Evolutionary conservation across 2,329 filamentous ascomycete genomes (phyloP).

Genomic region (Gyromitra esculenta): DNA sequence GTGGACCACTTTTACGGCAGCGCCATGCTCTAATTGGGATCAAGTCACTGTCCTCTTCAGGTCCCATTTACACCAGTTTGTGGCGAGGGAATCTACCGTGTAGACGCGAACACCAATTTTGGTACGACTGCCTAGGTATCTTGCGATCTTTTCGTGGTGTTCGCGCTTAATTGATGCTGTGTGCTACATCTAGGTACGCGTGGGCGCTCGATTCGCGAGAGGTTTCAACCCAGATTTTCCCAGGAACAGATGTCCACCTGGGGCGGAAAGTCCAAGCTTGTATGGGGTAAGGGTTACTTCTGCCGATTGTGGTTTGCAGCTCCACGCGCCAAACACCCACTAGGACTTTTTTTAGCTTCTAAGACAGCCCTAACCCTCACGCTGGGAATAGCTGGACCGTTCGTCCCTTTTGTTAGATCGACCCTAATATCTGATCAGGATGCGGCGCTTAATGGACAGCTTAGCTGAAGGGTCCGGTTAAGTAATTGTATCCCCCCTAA

Average conservation of each 20-base stretch:
- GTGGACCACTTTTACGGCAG: slow-evolving; percentile 7
- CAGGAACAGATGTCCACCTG: slow-evolving; percentile 21
- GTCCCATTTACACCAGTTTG: neutral
- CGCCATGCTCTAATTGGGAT: slow-evolving; percentile 1
- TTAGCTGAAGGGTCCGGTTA: neutral
- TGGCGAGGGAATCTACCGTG: neutral
- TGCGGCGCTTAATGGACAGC: slow-evolving; percentile 27
- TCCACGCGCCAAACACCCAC: slow-evolving; percentile 14
- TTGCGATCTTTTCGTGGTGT: neutral
- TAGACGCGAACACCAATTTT: neutral
- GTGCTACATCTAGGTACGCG: neutral
- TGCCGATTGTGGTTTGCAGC: slow-evolving; percentile 45
- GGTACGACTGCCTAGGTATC: neutral
- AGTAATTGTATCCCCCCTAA: too few species aligned
- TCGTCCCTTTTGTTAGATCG: slow-evolving; percentile 30
- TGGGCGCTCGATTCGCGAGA: slow-evolving; percentile 20
- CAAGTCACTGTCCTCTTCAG: neutral
- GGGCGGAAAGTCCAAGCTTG: slow-evolving; percentile 18
- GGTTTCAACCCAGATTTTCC: slow-evolving; percentile 22
- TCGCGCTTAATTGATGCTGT: slow-evolving; percentile 7
- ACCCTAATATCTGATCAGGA: neutral
- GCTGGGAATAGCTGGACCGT: neutral
- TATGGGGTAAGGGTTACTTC: slow-evolving; percentile 22
- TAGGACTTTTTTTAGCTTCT: slow-evolving; percentile 39
- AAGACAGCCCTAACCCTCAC: slow-evolving; percentile 48